Percentiles rank a stretch among this genome's conserved stretches.
Conservation (phyloP, 208 protist species). For the Spongospora subterranea region DNA sequence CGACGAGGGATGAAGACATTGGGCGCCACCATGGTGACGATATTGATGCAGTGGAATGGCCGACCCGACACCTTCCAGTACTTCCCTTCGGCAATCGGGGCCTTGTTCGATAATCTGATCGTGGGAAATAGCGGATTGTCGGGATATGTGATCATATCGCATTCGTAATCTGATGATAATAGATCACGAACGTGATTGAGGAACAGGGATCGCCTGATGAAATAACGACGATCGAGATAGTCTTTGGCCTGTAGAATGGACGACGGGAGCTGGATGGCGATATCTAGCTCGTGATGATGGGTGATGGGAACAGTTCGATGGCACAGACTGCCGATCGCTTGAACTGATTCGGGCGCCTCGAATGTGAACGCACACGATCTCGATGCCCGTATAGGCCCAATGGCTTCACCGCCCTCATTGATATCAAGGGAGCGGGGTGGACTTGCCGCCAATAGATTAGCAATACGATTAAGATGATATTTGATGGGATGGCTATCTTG, state of each 20-base stretch:
- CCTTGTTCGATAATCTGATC: background rate
- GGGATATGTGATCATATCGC: background rate
- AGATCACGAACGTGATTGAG: background rate
- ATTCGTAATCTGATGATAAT: background rate
- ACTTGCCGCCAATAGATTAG: background rate
- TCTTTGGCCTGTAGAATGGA: slow-evolving; percentile 10
- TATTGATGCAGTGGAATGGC: background rate
- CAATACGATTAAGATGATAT: background rate
- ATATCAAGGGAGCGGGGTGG: background rate
- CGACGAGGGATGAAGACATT: background rate
- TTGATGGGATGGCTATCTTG: background rate
- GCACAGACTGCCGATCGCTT: background rate
- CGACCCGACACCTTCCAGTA: too few species aligned
- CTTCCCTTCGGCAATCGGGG: background rate
- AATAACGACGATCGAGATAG: background rate
- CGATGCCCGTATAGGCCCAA: background rate
- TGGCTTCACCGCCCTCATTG: background rate
- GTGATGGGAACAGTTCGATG: background rate
- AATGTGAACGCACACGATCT: background rate
- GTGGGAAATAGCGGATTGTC: background rate
- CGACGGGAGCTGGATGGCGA: background rate
- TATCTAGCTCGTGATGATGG: background rate
- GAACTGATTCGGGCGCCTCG: background rate
- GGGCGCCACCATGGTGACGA: background rate
- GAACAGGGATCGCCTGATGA: background rate